Conservation (phyloP, 2,329 filamentous ascomycete genomes). For the Apiospora malaysiana region DNA sequence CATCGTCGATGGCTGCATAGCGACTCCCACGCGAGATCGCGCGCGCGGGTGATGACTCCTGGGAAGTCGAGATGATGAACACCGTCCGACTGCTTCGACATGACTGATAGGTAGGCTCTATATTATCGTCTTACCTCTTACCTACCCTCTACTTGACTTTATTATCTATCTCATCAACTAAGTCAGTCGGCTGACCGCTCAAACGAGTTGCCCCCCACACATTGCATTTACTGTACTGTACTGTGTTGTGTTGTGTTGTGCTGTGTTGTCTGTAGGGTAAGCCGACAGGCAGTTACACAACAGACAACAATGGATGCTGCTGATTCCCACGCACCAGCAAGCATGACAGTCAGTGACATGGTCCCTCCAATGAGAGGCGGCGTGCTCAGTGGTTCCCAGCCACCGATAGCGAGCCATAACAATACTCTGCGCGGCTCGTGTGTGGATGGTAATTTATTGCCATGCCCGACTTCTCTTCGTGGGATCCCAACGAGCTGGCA, state of each 20-base stretch:
- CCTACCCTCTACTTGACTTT: background rate
- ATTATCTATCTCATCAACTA: background rate
- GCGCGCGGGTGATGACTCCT: background rate
- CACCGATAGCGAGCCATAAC: background rate
- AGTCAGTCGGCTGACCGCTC: background rate
- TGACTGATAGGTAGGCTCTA: background rate
- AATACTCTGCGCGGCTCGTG: background rate
- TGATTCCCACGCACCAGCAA: background rate
- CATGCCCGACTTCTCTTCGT: background rate
- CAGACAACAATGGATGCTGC: conserved; percentile 1
- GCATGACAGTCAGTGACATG: background rate
- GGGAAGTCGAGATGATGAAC: background rate
- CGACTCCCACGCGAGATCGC: background rate
- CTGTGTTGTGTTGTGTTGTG: background rate
- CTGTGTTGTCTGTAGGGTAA: background rate
- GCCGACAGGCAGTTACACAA: background rate
- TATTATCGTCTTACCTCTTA: background rate
- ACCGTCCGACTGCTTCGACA: background rate
- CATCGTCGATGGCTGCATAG: conserved; percentile 5
- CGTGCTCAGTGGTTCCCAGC: background rate
- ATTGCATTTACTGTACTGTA: background rate
- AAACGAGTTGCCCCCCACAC: conserved; percentile 13
- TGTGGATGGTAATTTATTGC: conserved; percentile 6
- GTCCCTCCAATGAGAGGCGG: background rate
- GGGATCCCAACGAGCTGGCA: conserved; percentile 11